These are phyloP conservation scores for Colletotrichum liaoningense DNA, from an alignment of 2,329 filamentous ascomycete genomes.

Conservation along the genomic window DNA sequence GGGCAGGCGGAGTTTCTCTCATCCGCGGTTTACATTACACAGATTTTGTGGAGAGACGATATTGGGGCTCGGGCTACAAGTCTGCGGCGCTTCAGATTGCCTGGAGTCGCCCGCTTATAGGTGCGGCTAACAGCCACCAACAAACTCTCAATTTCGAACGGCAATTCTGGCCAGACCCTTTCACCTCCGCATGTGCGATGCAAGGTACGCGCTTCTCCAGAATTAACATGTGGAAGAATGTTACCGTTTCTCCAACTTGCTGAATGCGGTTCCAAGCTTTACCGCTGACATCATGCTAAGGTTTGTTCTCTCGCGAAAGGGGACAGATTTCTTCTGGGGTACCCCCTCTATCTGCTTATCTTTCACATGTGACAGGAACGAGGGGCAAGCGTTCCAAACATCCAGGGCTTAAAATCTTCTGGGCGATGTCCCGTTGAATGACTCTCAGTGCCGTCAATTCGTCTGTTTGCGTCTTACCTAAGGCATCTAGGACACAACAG, in stretches of 20 bases:
- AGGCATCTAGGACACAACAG: constrained; percentile 10
- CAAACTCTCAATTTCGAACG: neutral
- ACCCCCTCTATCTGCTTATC: constrained; percentile 22
- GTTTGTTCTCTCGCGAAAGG: constrained; percentile 26
- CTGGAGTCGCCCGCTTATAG: constrained; percentile 24
- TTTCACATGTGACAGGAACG: constrained; percentile 34
- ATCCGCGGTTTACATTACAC: constrained; percentile 4
- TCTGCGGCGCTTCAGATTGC: constrained; percentile 33
- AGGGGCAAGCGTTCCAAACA: constrained; percentile 21
- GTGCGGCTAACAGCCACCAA: constrained; percentile 20
- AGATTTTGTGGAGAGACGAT: constrained; percentile 21
- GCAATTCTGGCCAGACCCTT: constrained; percentile 10
- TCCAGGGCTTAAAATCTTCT: constrained; percentile 10
- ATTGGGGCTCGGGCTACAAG: constrained; percentile 24
- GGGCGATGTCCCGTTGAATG: constrained; percentile 7
- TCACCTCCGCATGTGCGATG: constrained; percentile 22
- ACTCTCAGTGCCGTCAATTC: constrained; percentile 12
- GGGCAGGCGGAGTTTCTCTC: constrained; percentile 24
- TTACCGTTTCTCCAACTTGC: constrained; percentile 5
- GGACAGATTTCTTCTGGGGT: constrained; percentile 26
- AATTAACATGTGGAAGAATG: constrained; percentile 20
- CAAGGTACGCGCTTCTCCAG: constrained; percentile 34
- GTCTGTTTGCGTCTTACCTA: constrained; percentile 31
- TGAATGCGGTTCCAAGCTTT: constrained; percentile 22
- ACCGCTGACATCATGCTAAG: constrained; percentile 31